Evolutionary conservation across 441 rosid genomes (phyloP), one percentile per base, ranked within the genome.

Genomic region (Gossypium lobatum): DNA sequence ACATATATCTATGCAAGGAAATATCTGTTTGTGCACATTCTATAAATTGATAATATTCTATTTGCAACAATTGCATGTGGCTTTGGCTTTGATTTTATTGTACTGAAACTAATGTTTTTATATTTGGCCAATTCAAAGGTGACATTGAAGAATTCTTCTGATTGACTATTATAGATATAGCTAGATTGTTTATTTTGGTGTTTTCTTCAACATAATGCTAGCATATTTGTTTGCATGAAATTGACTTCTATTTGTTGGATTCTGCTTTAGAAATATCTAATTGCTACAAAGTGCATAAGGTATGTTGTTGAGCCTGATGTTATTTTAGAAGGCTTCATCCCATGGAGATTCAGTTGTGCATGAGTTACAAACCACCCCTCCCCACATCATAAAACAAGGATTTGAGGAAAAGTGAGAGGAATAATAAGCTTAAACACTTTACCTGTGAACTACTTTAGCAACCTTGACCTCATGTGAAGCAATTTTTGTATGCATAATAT

Each of bases 351-450:
- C 34, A 9, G 34, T 57, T n/a, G 7, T 42, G 23, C 39, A 55
- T 21, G 54, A 42, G 23, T 57, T 9, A 18, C n/a, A 58, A 21
- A 37, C 42, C 66, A 71, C 66, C 66, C 65, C 57, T 71, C 66
- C 64, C 39, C 11, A 16, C 1, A 70, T 18, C 60, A 9, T 20
- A 57, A 26, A 20, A 7, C 34, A 58, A 71, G 25, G 65, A 57
- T 42, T 42, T 58, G 39, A 42, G 64, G 46, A 58, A 10, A 68
- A 16, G 54, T 50, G 17, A 50, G 53, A 48, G 17, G 55, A 50
- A n/a, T 64, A 42, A 6, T 64, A 50, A 25, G 26, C 37, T 54
- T 73, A 48, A 46, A 11, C 72, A n/a, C 14, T 6, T 37, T 31
- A 17, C 13, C 42, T 21, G 1, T 25, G 58, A 46, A 20, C 37